Percentiles rank a stretch among this genome's conserved stretches.
These are phyloP conservation scores for Paracoccidioides brasiliensis DNA, from an alignment of 2,329 filamentous ascomycete genomes.

Conservation along the genomic window DNA sequence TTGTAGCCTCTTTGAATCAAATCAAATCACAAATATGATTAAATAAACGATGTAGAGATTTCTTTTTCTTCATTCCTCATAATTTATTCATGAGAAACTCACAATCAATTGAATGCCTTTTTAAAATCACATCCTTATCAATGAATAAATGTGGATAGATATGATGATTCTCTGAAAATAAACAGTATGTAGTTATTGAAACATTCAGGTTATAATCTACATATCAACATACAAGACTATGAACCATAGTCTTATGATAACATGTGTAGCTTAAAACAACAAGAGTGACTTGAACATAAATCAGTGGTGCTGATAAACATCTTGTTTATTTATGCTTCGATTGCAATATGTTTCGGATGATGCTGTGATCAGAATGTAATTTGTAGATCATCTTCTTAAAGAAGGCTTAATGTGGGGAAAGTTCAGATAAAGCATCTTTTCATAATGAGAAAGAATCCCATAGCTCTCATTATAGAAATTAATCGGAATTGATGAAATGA, in stretches of 20 bases:
- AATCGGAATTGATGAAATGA: too few relatives aligned
- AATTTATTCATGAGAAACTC: conserved; percentile 52
- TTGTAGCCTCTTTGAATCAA: conserved; percentile 54
- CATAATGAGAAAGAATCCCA: too few relatives aligned
- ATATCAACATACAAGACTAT: conserved; percentile 58
- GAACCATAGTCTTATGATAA: conserved; percentile 50
- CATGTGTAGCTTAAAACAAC: conserved; percentile 46
- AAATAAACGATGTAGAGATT: conserved; percentile 64
- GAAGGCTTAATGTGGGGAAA: too few relatives aligned
- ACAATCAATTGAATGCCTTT: conserved; percentile 55
- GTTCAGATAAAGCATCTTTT: too few relatives aligned
- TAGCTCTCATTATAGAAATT: too few relatives aligned
- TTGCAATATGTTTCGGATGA: too few relatives aligned
- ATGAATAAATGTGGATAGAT: conserved; percentile 55
- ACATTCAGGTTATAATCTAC: conserved; percentile 58
- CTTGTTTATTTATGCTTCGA: conserved; percentile 9
- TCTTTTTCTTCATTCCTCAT: conserved; percentile 44
- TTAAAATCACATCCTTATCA: conserved; percentile 69
- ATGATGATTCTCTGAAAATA: conserved; percentile 57
- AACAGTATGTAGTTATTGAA: conserved; percentile 52
- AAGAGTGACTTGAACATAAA: conserved; percentile 57
- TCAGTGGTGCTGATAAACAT: conserved; percentile 50
- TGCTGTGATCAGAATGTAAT: too few relatives aligned
- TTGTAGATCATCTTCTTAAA: too few relatives aligned
- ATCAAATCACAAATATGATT: conserved; percentile 65